Conservation (phyloP, 73 alveolate genomes). For the Tetrahymena malaccensis region DNA sequence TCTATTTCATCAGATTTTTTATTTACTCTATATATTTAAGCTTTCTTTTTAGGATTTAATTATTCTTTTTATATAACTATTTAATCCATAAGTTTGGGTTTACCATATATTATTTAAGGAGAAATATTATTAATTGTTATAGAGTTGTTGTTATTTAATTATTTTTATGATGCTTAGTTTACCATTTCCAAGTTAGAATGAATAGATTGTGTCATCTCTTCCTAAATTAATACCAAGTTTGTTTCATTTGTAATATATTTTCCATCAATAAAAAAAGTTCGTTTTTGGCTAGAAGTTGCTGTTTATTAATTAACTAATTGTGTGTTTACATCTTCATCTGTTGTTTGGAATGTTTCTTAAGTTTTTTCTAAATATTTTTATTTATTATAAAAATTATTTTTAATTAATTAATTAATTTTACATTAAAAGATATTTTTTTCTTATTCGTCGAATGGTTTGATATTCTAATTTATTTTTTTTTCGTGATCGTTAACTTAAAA, state of each 20-base stretch:
- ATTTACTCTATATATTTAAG: neutral
- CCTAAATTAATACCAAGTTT: neutral
- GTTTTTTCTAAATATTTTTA: neutral
- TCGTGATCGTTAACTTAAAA: neutral
- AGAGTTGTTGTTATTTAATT: neutral
- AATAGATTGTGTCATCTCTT: neutral
- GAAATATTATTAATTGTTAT: neutral
- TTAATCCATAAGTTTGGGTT: neutral
- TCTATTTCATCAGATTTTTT: neutral
- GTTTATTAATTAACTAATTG: neutral
- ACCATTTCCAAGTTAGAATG: neutral
- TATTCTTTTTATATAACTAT: neutral
- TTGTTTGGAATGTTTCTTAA: neutral
- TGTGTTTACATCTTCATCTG: neutral
- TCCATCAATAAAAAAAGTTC: neutral
- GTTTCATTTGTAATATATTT: neutral
- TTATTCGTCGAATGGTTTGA: neutral
- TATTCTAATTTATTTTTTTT: neutral
- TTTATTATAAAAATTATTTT: neutral
- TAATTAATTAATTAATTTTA: neutral
- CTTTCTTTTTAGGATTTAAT: neutral
- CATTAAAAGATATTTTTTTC: neutral
- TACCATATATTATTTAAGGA: neutral
- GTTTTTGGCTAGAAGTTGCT: neutral
- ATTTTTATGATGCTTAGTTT: neutral